Base-by-base conservation (phyloP, 805 yeast species). In the Nematodospora valgi region DNA sequence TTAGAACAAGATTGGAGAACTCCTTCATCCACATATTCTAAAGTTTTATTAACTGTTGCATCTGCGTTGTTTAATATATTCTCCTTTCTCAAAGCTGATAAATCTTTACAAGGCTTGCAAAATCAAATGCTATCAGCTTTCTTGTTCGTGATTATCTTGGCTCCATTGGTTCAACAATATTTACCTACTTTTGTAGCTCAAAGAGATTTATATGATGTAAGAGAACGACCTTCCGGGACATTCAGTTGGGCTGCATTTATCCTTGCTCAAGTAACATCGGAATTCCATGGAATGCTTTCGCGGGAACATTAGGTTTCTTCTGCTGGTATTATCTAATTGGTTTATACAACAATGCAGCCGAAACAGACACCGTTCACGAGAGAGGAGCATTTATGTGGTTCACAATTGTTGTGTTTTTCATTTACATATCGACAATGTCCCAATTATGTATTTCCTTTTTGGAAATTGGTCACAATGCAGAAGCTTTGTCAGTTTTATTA, bases 311-410 rank as follows among this genome's bases (percentile, higher is more conserved):
- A 6, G 49, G 60, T 4, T 64, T 48, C 52, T 57, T 64, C 49
- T 59, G 64, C 34, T 64, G 67, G 66, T 86, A 84, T 64, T 86
- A 82, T 51, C 91, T 93, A 12, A 72, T 55, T 37, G 62, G 60
- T 7, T 44, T 53, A 7, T 55, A 57, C 39, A 45, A 52, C 12
- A 82, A 82, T 56, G 87, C 91, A n/a, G 54, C 47, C 4, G 59
- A 63, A 13, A 64, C 74, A 4, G 60, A 67, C 34, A 51, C 67
- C 37, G 62, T 57, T 23, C 45, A 48, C 27, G 42, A 44, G 15
- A 56, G 72, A 44, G 70, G 70, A 13, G 66, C 49, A 6, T 50
- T 63, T 33, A 56, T 62, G 57, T 65, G 68, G 68, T 44, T 64
- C 34, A 43, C 43, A 19, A 34, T 53, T 14, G 35, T 43, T 9